These are phyloP conservation scores for Phlegmacium glaucopus DNA, from an alignment of 768 basidiomycete species.

Conservation along the genomic window DNA sequence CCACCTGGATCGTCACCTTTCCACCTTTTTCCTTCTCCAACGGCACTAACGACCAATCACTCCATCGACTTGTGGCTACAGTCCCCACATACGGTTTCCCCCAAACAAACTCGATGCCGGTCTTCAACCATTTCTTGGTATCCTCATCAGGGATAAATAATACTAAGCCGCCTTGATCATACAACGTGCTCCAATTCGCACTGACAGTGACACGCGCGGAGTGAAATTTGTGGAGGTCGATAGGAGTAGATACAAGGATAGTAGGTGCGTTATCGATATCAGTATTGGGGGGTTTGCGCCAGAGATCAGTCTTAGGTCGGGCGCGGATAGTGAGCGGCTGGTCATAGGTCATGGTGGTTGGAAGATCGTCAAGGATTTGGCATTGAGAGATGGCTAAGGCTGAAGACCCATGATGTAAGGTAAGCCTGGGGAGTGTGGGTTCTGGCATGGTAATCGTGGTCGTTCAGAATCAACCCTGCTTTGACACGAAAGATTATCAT, in stretches of 20 bases:
- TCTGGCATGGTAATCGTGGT: not conserved
- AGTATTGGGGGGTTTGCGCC: conserved; percentile 28
- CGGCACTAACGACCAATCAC: conserved; percentile 30
- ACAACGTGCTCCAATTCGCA: conserved; percentile 25
- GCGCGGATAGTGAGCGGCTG: conserved; percentile 22
- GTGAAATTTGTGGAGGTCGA: conserved; percentile 27
- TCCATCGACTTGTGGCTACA: conserved; percentile 28
- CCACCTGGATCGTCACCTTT: conserved; percentile 26
- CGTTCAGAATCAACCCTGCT: too few species aligned
- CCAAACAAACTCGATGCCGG: conserved; percentile 28
- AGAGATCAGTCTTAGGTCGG: conserved; percentile 27
- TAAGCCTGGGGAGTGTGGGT: conserved; percentile 19
- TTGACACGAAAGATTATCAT: too few species aligned
- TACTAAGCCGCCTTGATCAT: conserved; percentile 30
- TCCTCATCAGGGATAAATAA: conserved; percentile 32
- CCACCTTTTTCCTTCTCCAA: conserved; percentile 19
- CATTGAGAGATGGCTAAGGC: conserved; percentile 27
- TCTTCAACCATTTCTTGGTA: conserved; percentile 29
- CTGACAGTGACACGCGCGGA: conserved; percentile 28
- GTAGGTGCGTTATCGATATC: conserved; percentile 30
- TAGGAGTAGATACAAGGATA: conserved; percentile 23
- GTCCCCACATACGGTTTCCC: conserved; percentile 27
- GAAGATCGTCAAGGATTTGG: conserved; percentile 9
- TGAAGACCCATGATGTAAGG: conserved; percentile 29
- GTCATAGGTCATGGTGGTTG: conserved; percentile 18